Conservation (phyloP, 331 rosid genomes). For the Rhamnella rubrinervis region DNA sequence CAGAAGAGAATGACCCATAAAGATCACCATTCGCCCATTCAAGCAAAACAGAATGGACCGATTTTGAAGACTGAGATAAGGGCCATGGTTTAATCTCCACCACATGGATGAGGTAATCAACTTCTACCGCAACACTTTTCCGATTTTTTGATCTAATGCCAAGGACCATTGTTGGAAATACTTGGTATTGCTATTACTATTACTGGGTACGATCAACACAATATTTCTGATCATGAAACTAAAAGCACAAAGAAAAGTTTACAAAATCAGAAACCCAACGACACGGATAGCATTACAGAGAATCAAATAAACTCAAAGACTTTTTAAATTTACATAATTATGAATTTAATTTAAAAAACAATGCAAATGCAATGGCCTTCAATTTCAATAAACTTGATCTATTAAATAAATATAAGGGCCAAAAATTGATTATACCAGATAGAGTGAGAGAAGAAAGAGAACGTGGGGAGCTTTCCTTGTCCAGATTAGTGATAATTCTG, state of each 20-base stretch:
- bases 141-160: constrained; percentile 70
- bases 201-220: constrained; percentile 4
- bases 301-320: constrained; percentile 1
- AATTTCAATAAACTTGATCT: neutral
- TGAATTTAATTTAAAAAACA: neutral
- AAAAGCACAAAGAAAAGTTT: constrained; percentile 19
- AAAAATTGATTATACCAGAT: neutral
- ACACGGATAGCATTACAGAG: neutral
- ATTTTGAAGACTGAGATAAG: constrained; percentile 48
- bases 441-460: constrained; percentile 14
- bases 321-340: neutral
- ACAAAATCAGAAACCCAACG: constrained; percentile 3
- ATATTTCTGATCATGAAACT: constrained; percentile 36
- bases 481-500: constrained; percentile 2
- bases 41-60: constrained; percentile 53
- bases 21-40: constrained; percentile 75
- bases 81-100: constrained; percentile 85
- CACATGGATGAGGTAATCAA: constrained; percentile 56
- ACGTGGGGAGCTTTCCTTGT: constrained; percentile 30
- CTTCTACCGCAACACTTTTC: constrained; percentile 49
- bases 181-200: constrained; percentile 18
- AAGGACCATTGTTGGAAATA: constrained; percentile 55
- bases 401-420: neutral
- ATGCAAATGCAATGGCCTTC: neutral
- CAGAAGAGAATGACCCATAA: constrained; percentile 45